phyloP scores from a whole-genome alignment of 2,329 filamentous ascomycete species.

The Ploettnerulaceae sp. region DNA sequence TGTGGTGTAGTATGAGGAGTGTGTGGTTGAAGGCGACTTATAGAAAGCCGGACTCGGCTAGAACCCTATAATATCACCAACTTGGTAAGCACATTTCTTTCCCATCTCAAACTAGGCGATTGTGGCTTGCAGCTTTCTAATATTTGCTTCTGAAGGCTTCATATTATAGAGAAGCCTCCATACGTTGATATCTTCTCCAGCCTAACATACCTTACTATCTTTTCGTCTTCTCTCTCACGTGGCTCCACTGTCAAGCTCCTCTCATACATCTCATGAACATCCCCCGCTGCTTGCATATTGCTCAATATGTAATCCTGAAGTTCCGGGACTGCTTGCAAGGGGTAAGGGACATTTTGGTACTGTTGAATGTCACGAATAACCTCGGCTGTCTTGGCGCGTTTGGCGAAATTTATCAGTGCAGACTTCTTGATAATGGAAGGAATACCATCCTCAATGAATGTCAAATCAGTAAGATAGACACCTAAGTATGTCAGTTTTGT shows the following conservation, averaged over 20 bases:
- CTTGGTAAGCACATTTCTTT: conserved; percentile 28
- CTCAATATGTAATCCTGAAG: conserved; percentile 94
- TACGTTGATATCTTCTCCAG: conserved; percentile 19
- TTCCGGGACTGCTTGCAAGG: conserved; percentile 81
- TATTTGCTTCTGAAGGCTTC: conserved; percentile 14
- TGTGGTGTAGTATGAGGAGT: neutral
- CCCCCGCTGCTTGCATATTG: conserved; percentile 91
- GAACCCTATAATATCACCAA: conserved; percentile 42
- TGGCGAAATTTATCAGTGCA: conserved; percentile 96
- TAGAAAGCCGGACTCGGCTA: conserved; percentile 58
- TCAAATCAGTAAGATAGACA: conserved; percentile 94
- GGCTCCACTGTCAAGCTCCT: conserved; percentile 91
- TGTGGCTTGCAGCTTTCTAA: conserved; percentile 16
- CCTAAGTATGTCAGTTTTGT: conserved; percentile 45
- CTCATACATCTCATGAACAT: conserved; percentile 99
- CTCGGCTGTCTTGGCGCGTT: conserved; percentile 94
- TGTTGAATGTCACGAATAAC: conserved; percentile 98
- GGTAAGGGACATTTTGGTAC: conserved; percentile 97
- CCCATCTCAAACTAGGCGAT: conserved; percentile 8
- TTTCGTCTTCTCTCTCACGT: conserved; percentile 94
- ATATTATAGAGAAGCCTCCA: conserved; percentile 21
- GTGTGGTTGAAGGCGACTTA: conserved; percentile 29
- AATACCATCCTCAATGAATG: conserved; percentile 98
- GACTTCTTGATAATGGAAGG: conserved; percentile 95
- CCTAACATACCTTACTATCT: conserved; percentile 76